Evolutionary conservation across 331 rosid genomes (phyloP).

Genomic region (Arachis monticola): DNA sequence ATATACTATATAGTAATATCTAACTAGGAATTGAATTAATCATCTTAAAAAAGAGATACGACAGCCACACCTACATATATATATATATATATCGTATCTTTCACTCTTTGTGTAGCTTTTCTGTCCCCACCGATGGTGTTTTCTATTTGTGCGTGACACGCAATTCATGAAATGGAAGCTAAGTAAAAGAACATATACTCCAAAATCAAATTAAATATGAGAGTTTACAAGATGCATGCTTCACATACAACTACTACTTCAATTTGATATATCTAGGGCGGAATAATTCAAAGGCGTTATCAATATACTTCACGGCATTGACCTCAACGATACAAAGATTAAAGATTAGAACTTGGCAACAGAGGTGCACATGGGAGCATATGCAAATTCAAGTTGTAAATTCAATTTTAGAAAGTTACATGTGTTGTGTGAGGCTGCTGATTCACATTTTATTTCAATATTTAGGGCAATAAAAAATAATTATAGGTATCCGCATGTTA

Average conservation of each 20-base stretch:
- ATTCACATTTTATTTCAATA: background rate
- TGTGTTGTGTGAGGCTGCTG: background rate
- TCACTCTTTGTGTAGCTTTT: background rate
- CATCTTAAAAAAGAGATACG: too few relatives aligned
- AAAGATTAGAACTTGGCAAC: background rate
- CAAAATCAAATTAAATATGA: background rate
- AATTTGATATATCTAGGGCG: too few relatives aligned
- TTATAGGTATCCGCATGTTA: too few relatives aligned
- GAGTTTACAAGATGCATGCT: background rate
- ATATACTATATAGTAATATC: too few relatives aligned
- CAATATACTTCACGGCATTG: slow-evolving; percentile 15
- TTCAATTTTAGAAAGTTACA: background rate
- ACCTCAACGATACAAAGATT: background rate
- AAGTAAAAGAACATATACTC: background rate
- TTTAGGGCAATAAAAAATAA: background rate
- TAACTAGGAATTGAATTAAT: too few relatives aligned
- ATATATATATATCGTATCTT: too few relatives aligned
- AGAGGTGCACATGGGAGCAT: slow-evolving; percentile 17
- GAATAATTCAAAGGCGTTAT: slow-evolving; percentile 7
- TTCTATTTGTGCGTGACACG: background rate
- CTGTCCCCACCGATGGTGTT: slow-evolving; percentile 2
- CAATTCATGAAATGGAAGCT: background rate
- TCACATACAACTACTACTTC: too few relatives aligned
- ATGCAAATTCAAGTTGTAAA: slow-evolving; percentile 10
- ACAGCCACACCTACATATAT: too few relatives aligned